Conservation (phyloP, 345 rosid species). For the Luvunga scandens region DNA sequence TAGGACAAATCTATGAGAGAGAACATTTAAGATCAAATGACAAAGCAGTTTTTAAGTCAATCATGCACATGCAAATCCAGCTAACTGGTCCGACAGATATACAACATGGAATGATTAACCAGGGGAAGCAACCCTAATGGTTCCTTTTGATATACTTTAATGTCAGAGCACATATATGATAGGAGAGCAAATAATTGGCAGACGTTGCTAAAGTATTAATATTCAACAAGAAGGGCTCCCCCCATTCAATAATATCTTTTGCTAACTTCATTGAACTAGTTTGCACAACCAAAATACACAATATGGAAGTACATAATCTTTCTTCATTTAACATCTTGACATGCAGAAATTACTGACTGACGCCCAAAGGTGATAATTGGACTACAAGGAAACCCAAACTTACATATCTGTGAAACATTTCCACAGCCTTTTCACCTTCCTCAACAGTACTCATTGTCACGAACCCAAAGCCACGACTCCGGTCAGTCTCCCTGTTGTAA, state of each 20-base stretch:
- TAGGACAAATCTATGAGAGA: neutral
- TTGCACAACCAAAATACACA: neutral
- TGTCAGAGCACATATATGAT: too few relatives aligned
- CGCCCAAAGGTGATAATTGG: neutral
- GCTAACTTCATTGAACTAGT: neutral
- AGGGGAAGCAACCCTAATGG: neutral
- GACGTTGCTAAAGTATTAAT: too few relatives aligned
- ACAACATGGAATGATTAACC: neutral
- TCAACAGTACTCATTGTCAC: slow-evolving; percentile 87
- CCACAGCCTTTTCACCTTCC: slow-evolving; percentile 84
- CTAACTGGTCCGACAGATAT: neutral
- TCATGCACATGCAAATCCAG: neutral
- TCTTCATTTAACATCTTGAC: neutral
- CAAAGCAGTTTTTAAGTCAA: neutral
- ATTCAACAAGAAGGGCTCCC: neutral
- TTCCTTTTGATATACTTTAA: neutral
- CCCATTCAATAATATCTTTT: neutral
- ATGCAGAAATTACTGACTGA: neutral
- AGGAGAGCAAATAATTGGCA: neutral
- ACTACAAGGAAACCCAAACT: slow-evolving; percentile 26
- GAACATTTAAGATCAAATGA: neutral
- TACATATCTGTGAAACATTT: slow-evolving; percentile 64
- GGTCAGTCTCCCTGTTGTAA: slow-evolving; percentile 76
- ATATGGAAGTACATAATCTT: neutral
- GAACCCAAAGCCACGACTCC: slow-evolving; percentile 92